Evolutionary conservation across 331 rosid genomes (phyloP).

Genomic region (Ulmus americana): DNA sequence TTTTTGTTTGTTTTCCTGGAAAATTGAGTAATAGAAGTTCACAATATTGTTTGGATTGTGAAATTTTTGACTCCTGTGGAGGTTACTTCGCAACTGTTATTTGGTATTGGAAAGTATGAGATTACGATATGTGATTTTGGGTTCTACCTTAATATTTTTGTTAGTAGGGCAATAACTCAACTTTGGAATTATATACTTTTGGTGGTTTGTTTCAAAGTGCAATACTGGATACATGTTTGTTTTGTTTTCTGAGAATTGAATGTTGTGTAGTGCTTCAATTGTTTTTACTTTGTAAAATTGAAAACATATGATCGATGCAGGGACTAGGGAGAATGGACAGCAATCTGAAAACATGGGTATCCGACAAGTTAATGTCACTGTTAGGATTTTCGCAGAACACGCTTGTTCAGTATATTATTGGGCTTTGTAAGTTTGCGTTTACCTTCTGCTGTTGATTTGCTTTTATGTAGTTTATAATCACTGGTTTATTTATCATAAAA

Average conservation of each 20-base stretch:
- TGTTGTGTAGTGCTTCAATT: not conserved
- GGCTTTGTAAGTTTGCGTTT: conserved; percentile 48
- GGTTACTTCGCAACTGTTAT: not conserved
- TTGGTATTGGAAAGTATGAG: not conserved
- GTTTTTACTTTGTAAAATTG: no score
- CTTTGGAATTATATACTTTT: no score
- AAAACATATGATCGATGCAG: not conserved
- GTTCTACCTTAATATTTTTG: no score
- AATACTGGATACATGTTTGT: not conserved
- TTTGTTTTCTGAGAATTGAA: not conserved
- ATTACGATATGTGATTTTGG: no score
- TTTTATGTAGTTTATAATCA: not conserved
- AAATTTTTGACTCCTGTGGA: not conserved
- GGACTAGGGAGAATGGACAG: conserved; percentile 56
- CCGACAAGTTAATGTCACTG: conserved; percentile 61
- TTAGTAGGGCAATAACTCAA: no score
- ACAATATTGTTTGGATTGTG: no score
- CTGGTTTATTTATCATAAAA: not conserved
- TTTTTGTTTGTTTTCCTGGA: not conserved
- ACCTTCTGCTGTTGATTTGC: not conserved
- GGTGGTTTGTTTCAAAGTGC: no score
- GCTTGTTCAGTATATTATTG: conserved; percentile 71
- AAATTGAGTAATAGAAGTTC: not conserved
- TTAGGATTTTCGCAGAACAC: conserved; percentile 77
- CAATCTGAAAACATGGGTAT: conserved; percentile 67